phyloP scores from a whole-genome alignment of 805 yeast genomes.

The Schwanniomyces sp. region DNA sequence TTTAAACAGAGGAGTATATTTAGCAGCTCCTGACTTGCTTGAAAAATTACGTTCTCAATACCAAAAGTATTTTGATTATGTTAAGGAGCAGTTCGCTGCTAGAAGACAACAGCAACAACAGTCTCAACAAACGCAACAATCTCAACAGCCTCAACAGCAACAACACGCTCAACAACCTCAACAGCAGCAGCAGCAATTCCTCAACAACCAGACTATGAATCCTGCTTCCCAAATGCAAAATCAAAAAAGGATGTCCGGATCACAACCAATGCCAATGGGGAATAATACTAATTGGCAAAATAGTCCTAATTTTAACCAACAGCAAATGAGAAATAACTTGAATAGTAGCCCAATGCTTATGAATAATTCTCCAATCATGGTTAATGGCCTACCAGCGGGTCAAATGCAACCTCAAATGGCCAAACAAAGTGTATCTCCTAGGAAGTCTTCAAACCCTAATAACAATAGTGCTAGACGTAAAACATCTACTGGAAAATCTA shows the following conservation, averaged over 20 bases:
- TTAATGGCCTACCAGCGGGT: conserved; percentile 9
- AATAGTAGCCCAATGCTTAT: conserved; percentile 28
- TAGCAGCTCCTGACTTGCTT: conserved; percentile 71
- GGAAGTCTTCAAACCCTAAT: conserved; percentile 6
- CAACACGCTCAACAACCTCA: conserved; percentile 7
- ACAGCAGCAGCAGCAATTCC: conserved; percentile 5
- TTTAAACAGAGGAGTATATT: conserved; percentile 60
- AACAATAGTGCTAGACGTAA: conserved; percentile 13
- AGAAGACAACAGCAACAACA: conserved; percentile 36
- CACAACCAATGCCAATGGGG: conserved; percentile 5
- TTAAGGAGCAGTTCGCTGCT: conserved; percentile 57
- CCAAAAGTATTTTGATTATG: conserved; percentile 71
- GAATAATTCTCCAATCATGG: conserved; percentile 14
- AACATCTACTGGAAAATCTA: conserved; percentile 22
- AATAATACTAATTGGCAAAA: conserved; percentile 13
- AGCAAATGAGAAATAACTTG: conserved; percentile 8
- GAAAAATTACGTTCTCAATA: conserved; percentile 72
- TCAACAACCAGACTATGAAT: conserved; percentile 3
- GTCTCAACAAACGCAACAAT: conserved; percentile 21
- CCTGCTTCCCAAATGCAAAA: conserved; percentile 3
- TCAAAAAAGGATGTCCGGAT: conserved; percentile 2
- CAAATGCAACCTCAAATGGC: conserved; percentile 4
- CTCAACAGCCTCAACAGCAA: conserved; percentile 6
- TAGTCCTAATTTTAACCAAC: conserved; percentile 1
- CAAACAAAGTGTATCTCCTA: conserved; percentile 9